Base-by-base conservation (phyloP, 768 basidiomycete species). In the Tulasnella sp. region DNA sequence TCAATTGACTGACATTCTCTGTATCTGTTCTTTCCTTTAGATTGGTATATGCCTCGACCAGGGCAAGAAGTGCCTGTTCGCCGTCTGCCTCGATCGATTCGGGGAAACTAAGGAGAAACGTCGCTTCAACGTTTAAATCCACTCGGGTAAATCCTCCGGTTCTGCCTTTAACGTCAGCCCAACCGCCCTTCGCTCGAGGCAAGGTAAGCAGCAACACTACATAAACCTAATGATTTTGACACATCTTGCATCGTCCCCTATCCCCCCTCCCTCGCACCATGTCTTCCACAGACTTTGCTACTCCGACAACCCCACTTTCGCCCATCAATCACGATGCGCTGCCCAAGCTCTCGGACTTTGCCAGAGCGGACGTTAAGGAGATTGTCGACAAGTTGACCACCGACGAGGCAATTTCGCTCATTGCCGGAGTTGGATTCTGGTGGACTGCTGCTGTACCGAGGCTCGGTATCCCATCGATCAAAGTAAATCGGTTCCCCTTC, bases 351-450 rank as follows among this genome's bases (percentile, higher is more conserved):
- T 72, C 71, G 32, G 62, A 63, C 34, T 72, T 72, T 39, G 36
- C 52, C 22, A 62, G 44, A 22, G 71, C 71, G n/a, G 62, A 87
- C 77, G 81, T 92, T 62, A 82, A 85, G 74, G 83, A 87, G 64
- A 80, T 91, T 70, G 81, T 92, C 69, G 85, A 87, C 22, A 81
- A 86, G 71, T 80, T 92, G 74, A 89, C 89, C 1, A 88, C 85
- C 0, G 90, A 91, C 41, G 91, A 92, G 77, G 87, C 90, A 0
- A 90, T 92, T 76, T 81, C 83, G 64, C 82, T 93, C 37, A 89
- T 85, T 9, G 89, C 89, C 1, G 91, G 91, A n/a, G 89, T 88
- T 22, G 90, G 90, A 14, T 72, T 19, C 34, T 72, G 70, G 70
- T 72, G 70, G 70, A 72, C 70, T 16, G 70, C 70, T 5, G 52